Base-by-base conservation (phyloP, 2,329 filamentous ascomycete species). In the Colletotrichum destructivum region DNA sequence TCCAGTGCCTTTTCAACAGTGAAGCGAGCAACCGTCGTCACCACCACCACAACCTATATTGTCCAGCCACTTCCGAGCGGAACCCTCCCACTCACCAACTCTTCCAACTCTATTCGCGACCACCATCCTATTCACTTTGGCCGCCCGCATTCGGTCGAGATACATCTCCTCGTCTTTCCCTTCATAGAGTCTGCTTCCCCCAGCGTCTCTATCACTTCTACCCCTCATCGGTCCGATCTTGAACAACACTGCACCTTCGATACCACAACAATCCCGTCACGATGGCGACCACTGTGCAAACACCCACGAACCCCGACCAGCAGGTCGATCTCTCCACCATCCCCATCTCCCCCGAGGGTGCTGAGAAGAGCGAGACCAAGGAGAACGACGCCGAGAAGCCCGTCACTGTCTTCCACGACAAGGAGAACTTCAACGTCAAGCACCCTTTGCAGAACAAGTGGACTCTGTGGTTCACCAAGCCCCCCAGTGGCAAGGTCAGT, bases 391-490 rank as follows among this genome's bases (percentile, higher is more conserved):
- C 86, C 75, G 84, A 83, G 75, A 92, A 95, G 81, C 87, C 93
- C 62, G 88, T 98, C 78, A 99, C 96, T 57, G 96, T 99, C 77
- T 99, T 99, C 87, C 95, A 99, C 82, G 95, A 98, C 85, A 93
- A 96, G 78, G 93, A 98, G 76, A 98, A 99, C 88, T 99, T 99
- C 90, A 99, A 97, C 79, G 96, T 99, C 84, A 99, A 98, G 89
- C 96, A 99, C 83, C 96, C 95, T 76, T 89, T 99, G 73, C 95
- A 97, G 89, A 93, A 98, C 88, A 93, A 94, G 82, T 99, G 96
- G 96, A 98, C 96, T 71, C 88, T 99, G 68, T 99, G 97, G 97
- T 99, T 98, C 88, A 98, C 96, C 79, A 98, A 98, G 90, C 96
- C 96, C 65, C 93, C 96, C 54, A 97, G 92, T 82, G 95, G 95